phyloP scores from a whole-genome alignment of 345 rosid species.

The Euphorbia peplus region DNA sequence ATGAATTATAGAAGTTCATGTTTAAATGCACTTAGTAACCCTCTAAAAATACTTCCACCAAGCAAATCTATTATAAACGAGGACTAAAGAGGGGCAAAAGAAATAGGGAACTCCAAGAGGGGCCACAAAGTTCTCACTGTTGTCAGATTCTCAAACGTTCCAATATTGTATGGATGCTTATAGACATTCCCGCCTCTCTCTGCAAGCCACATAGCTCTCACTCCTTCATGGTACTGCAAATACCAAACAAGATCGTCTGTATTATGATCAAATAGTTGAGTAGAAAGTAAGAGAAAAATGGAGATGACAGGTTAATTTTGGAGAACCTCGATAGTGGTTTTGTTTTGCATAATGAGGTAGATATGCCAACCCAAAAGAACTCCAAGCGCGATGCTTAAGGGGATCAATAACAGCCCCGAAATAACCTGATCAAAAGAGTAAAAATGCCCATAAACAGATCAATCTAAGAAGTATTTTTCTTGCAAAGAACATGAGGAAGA shows the following conservation, averaged over 20 bases:
- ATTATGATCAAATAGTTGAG: slow-evolving; percentile 1
- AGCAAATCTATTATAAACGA: too few relatives aligned
- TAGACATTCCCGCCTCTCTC: slow-evolving; percentile 81
- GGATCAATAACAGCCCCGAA: slow-evolving; percentile 63
- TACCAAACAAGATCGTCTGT: background rate
- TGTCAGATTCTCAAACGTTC: slow-evolving; percentile 64
- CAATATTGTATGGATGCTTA: slow-evolving; percentile 83
- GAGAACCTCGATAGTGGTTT: slow-evolving; percentile 85
- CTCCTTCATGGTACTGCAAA: slow-evolving; percentile 87
- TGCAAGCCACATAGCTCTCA: slow-evolving; percentile 91
- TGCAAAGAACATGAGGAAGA: slow-evolving; percentile 11
- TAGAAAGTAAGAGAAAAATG: background rate
- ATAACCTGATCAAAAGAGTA: slow-evolving; percentile 49
- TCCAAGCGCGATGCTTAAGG: slow-evolving; percentile 55
- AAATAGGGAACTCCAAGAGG: background rate
- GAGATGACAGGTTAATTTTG: background rate
- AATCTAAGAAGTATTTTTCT: background rate
- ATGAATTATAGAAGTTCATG: background rate
- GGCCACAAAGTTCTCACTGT: slow-evolving; percentile 35
- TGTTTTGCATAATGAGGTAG: slow-evolving; percentile 76
- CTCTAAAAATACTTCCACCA: too few relatives aligned
- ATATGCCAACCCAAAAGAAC: slow-evolving; percentile 89
- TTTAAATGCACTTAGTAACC: too few relatives aligned
- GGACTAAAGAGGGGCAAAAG: background rate
- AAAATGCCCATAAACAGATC: slow-evolving; percentile 17